Evolutionary conservation across 768 basidiomycete species (phyloP).

Genomic region (Saitozyma podzolica): DNA sequence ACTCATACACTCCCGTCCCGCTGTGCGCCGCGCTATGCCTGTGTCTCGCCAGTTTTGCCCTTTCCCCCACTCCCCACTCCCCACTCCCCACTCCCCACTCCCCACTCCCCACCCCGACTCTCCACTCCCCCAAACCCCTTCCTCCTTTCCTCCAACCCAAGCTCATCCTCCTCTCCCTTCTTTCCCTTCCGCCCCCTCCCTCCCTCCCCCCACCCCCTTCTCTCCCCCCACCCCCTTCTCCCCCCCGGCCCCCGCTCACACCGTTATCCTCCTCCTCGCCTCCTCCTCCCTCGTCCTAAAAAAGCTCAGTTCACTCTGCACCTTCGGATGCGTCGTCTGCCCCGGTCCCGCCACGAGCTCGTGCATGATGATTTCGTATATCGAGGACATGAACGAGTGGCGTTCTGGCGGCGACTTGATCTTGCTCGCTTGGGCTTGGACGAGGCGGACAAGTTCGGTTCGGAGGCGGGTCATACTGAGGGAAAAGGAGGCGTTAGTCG

Average conservation of each 20-base stretch:
- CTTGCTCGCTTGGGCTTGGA: slow-evolving; percentile 70
- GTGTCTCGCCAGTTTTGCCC: no score
- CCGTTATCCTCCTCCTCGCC: slow-evolving; percentile 57
- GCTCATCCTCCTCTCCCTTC: neutral
- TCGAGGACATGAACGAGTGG: slow-evolving; percentile 67
- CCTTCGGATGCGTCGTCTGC: slow-evolving; percentile 74
- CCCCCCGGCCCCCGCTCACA: neutral
- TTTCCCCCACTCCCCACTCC: no score
- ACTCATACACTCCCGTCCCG: no score
- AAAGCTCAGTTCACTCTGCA: slow-evolving; percentile 80
- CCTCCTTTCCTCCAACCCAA: neutral
- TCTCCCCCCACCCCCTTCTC: neutral
- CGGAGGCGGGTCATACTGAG: slow-evolving; percentile 77
- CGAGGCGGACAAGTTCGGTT: slow-evolving; percentile 75
- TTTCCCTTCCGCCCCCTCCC: neutral
- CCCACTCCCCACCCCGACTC: no score
- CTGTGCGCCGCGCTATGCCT: no score
- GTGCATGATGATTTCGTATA: slow-evolving; percentile 76
- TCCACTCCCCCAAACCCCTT: no score
- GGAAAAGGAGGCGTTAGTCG: no score
- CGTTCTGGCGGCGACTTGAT: slow-evolving; percentile 63
- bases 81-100: no score
- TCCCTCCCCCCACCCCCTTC: neutral
- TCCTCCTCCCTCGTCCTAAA: slow-evolving; percentile 87
- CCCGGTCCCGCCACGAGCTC: slow-evolving; percentile 60